Evolutionary conservation across 2,329 filamentous ascomycete genomes (phyloP).

Genomic region (Dryadomyces quercivorus): DNA sequence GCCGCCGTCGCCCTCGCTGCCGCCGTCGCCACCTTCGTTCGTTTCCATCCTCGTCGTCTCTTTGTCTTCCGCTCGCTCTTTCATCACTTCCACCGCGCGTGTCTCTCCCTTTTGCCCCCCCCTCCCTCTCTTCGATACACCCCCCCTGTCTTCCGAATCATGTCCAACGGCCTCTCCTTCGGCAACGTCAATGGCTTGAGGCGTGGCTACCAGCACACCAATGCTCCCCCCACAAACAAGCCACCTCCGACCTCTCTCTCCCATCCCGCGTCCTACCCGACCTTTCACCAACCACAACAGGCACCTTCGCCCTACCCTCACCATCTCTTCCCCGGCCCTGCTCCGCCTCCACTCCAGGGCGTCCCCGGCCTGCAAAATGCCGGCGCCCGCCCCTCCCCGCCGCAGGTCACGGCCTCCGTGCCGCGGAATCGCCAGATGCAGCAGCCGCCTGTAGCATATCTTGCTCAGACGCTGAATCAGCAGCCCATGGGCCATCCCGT

Average conservation of each 20-base stretch:
- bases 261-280: constrained; percentile 42
- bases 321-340: constrained; percentile 38
- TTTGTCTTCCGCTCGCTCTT: not conserved
- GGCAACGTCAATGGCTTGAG: constrained; percentile 31
- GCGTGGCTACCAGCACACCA: constrained; percentile 28
- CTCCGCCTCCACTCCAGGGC: constrained; percentile 32
- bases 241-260: constrained; percentile 39
- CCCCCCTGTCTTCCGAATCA: constrained; percentile 13
- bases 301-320: constrained; percentile 36
- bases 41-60: not conserved
- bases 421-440: constrained; percentile 34
- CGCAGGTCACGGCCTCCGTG: constrained; percentile 35
- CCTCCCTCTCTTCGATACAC: not conserved
- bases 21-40: not conserved
- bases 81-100: not conserved
- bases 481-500: constrained; percentile 19
- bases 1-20: not conserved
- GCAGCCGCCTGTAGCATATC: constrained; percentile 20
- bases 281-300: constrained; percentile 30
- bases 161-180: constrained; percentile 38
- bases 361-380: constrained; percentile 35
- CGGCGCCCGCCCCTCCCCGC: constrained; percentile 27
- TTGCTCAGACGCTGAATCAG: constrained; percentile 23
- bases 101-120: not conserved
- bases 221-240: constrained; percentile 34